Conservation (phyloP, 2,329 filamentous ascomycete genomes). For the Epichloe typhina region DNA sequence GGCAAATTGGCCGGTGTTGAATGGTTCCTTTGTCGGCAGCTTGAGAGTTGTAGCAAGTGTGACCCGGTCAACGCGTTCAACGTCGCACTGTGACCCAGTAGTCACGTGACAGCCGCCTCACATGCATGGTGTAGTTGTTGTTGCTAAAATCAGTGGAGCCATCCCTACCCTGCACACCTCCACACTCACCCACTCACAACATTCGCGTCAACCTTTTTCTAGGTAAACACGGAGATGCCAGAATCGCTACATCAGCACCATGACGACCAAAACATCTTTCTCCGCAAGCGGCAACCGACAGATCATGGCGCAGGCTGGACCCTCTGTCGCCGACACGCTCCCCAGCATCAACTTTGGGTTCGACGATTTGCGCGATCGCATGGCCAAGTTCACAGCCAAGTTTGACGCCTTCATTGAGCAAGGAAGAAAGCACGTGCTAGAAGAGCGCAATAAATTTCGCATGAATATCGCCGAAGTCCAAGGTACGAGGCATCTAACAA, state of each 20-base stretch:
- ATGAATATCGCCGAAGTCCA: constrained; percentile 82
- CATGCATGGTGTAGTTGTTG: too few species aligned
- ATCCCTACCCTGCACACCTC: too few species aligned
- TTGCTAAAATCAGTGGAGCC: too few species aligned
- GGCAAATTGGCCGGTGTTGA: too few species aligned
- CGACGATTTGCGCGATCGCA: constrained; percentile 86
- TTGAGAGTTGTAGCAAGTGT: too few species aligned
- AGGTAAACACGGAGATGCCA: too few species aligned
- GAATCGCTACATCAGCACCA: neutral
- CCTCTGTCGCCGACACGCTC: constrained; percentile 63
- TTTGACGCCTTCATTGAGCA: constrained; percentile 94
- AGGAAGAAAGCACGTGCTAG: constrained; percentile 75
- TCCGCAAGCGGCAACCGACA: constrained; percentile 49
- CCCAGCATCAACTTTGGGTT: constrained; percentile 93
- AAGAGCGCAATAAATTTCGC: constrained; percentile 88
- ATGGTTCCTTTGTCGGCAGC: too few species aligned
- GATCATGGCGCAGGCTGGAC: constrained; percentile 42
- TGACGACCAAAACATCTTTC: constrained; percentile 16
- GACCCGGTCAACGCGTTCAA: too few species aligned
- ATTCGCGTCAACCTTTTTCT: too few species aligned
- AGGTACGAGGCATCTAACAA: constrained; percentile 40
- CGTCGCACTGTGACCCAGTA: too few species aligned
- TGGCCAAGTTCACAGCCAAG: constrained; percentile 78
- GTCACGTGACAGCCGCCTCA: too few species aligned
- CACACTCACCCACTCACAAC: too few species aligned